A percentile compares a stretch with the other conserved stretches of the same genome.
Conservation (phyloP, 495 filamentous ascomycete genomes). For the Lophiostoma macrostomum region DNA sequence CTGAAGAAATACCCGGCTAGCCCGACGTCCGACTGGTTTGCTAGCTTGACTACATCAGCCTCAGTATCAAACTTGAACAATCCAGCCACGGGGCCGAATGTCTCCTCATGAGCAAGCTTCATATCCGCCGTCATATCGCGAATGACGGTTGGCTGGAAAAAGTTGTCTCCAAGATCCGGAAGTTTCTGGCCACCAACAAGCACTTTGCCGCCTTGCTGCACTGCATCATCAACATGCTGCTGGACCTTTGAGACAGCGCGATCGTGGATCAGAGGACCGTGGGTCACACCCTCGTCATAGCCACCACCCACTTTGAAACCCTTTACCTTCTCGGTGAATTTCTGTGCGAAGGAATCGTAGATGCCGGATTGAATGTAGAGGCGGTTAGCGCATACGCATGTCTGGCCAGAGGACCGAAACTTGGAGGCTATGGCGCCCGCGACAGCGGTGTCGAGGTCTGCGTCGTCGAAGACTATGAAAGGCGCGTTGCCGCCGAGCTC, state of each 20-base stretch:
- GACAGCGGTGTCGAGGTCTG: constrained; percentile 61
- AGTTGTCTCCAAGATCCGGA: constrained; percentile 47
- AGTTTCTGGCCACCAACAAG: constrained; percentile 45
- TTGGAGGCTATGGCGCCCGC: constrained; percentile 60
- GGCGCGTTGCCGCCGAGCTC: constrained; percentile 76
- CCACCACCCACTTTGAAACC: constrained; percentile 46
- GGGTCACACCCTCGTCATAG: constrained; percentile 43
- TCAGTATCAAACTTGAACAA: constrained; percentile 52
- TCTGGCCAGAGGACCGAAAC: constrained; percentile 68
- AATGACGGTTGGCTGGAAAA: constrained; percentile 52
- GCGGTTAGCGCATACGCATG: constrained; percentile 71
- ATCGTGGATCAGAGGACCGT: constrained; percentile 47
- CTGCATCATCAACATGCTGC: constrained; percentile 42
- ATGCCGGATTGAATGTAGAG: constrained; percentile 62
- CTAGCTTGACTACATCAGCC: constrained; percentile 49
- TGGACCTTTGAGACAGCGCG: constrained; percentile 43
- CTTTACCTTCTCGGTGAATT: constrained; percentile 43
- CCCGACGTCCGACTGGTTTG: constrained; percentile 50
- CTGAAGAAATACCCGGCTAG: constrained; percentile 52
- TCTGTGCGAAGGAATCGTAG: constrained; percentile 45
- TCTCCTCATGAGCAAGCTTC: constrained; percentile 53
- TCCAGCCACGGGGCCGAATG: constrained; percentile 56
- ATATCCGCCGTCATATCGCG: constrained; percentile 47
- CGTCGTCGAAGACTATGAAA: constrained; percentile 72
- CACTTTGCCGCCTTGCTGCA: constrained; percentile 41